These are phyloP conservation scores for Mikania micrantha DNA, from an alignment of 129 eudicot species.

Conservation along the genomic window DNA sequence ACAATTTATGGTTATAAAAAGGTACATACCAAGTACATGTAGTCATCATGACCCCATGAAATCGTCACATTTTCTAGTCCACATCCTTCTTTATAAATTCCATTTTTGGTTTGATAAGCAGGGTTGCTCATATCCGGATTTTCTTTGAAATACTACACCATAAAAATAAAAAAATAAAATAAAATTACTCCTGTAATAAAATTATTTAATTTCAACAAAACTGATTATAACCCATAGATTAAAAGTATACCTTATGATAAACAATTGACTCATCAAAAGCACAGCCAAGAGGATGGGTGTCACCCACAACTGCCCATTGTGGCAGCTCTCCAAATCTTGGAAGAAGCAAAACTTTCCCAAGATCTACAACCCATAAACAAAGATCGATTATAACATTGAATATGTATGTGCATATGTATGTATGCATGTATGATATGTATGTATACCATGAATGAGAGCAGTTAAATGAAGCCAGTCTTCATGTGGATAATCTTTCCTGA, in stretches of 20 bases:
- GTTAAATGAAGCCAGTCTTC: constrained; percentile 37
- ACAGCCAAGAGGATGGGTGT: constrained; percentile 37
- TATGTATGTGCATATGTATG: background rate
- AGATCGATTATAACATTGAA: background rate
- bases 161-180: background rate
- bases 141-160: constrained; percentile 32
- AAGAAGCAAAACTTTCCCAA: constrained; percentile 50
- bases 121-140: constrained; percentile 40
- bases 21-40: constrained; percentile 47
- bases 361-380: constrained; percentile 21
- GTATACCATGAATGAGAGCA: constrained; percentile 46
- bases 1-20: background rate
- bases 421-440: background rate
- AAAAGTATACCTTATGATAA: constrained; percentile 31
- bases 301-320: constrained; percentile 73
- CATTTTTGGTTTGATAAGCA: constrained; percentile 35
- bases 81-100: constrained; percentile 38
- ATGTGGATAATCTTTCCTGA: constrained; percentile 39
- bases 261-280: constrained; percentile 52
- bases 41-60: constrained; percentile 69
- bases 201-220: background rate
- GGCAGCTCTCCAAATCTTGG: constrained; percentile 54
- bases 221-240: background rate
- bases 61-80: constrained; percentile 45
- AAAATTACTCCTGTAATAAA: too few species aligned